Base-by-base conservation (phyloP, 768 basidiomycete genomes). In the Roridomyces roridus region DNA sequence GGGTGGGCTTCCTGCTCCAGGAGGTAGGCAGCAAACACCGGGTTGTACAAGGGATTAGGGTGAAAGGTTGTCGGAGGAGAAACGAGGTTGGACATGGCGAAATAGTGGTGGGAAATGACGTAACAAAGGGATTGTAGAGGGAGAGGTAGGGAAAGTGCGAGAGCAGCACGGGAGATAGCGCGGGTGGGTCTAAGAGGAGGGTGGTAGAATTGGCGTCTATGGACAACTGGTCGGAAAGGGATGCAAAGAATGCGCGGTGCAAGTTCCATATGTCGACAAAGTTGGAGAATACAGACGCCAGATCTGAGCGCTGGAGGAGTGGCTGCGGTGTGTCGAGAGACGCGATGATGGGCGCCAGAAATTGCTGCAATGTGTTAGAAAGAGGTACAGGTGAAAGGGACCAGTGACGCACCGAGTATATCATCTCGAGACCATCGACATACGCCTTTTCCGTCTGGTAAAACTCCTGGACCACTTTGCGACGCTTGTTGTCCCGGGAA, bases 211-310 rank as follows among this genome's bases (percentile, higher is more conserved):
- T 10, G 67, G 43, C 47, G 70, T 64, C 55, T 72, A 55, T 65
- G 65, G 29, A 62, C 62, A 79, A 55, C 45, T 83, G 75, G 37
- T 73, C 70, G 8, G 83, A 78, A 25, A 93, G 78, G 2, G 86
- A 81, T 6, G 81, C 75, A 55, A 86, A 85, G 72, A 93, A 88
- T 2, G 88, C 83, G 47, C 83, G 88, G 72, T 93, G 91, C 39
- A 92, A 79, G 65, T 92, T 94, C 92, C 89, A 93, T 29, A 95
- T 94, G 71, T 94, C 92, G 67, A 93, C 87, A 61, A 94, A 93
- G 70, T 94, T 94, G 59, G 89, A 89, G 71, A 95, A 95, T 31
- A 94, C 77, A 12, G 85, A 80, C 1, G 87, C 89, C 54, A 94
- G 80, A 41, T 85, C 81, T 3, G 82, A 71, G 53, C 90, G 84